Evolutionary conservation across 495 filamentous ascomycete species (phyloP), one percentile per base, ranked within the genome.

Genomic region (Collariella sp.): DNA sequence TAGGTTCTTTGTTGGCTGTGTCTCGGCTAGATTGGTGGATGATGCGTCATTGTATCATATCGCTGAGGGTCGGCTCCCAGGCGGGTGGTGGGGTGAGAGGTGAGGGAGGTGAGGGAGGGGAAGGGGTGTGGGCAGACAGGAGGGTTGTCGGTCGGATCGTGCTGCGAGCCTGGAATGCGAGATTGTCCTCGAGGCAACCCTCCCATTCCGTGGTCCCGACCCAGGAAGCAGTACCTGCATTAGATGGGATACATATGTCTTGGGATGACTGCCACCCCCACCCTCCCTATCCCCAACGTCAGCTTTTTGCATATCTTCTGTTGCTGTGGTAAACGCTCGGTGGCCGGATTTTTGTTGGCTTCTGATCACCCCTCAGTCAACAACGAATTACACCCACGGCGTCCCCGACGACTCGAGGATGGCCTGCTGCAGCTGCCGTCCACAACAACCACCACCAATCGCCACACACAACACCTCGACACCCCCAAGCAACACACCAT

Each of bases 211-310:
- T 31, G 51, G 41, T n/a, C 26, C 45, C 18, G 34, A 33, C 5
- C 33, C 42, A 36, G 50, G 50, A n/a, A n/a, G n/a, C n/a, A 50
- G 57, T 35, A 26, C 54, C 33, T 53, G 49, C 42, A 50, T 55
- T 20, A 43, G 50, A 49, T 36, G 49, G 41, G 39, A 36, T 65
- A 65, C 64, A 67, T 61, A 65, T 67, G 62, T 67, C 62, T 63
- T 45, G 62, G n/a, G 42, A 63, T 45, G 29, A 23, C 54, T 46
- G 34, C 44, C 20, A 36, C 38, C 52, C 48, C 46, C 18, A 10
- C 31, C 39, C 31, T 51, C 36, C 33, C n/a, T n/a, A n/a, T n/a
- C n/a, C n/a, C n/a, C n/a, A n/a, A n/a, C n/a, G n/a, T n/a, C n/a
- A n/a, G n/a, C n/a, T n/a, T 44, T 54, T 62, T 26, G 10, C 55